Evolutionary conservation across 371 early-diverging fungal species (phyloP).

Genomic region (Mucor racemosus): DNA sequence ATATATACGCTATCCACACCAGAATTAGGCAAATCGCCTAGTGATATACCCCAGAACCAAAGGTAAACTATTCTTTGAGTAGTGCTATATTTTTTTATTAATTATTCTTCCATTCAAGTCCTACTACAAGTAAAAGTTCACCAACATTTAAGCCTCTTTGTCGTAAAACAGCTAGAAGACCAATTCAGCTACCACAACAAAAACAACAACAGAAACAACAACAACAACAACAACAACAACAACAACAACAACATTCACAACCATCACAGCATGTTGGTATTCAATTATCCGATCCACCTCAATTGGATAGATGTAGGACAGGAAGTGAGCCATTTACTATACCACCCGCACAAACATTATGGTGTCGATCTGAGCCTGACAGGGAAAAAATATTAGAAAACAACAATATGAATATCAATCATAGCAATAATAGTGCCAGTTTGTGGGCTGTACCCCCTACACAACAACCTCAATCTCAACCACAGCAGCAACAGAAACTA

Average conservation of each 20-base stretch:
- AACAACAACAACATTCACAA: background rate
- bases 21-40: conserved; percentile 50
- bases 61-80: background rate
- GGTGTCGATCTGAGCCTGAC: conserved; percentile 18
- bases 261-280: conserved; percentile 27
- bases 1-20: conserved; percentile 37
- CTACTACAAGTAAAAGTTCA: conserved; percentile 14
- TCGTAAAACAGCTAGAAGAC: conserved; percentile 29
- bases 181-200: background rate
- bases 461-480: conserved; percentile 1
- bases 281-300: conserved; percentile 43
- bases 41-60: conserved; percentile 11
- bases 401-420: conserved; percentile 12
- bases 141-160: conserved; percentile 27
- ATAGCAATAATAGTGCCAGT: conserved; percentile 10
- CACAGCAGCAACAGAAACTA: conserved; percentile 1
- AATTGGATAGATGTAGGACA: background rate
- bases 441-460: conserved; percentile 40
- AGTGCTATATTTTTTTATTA: no score
- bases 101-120: background rate
- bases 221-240: background rate
- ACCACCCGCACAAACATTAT: conserved; percentile 6
- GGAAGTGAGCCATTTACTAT: background rate
- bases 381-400: background rate
- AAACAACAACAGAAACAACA: no score